Evolutionary conservation across 1,284 basidiomycete genomes (phyloP).

Genomic region (Tranzscheliella williamsii): DNA sequence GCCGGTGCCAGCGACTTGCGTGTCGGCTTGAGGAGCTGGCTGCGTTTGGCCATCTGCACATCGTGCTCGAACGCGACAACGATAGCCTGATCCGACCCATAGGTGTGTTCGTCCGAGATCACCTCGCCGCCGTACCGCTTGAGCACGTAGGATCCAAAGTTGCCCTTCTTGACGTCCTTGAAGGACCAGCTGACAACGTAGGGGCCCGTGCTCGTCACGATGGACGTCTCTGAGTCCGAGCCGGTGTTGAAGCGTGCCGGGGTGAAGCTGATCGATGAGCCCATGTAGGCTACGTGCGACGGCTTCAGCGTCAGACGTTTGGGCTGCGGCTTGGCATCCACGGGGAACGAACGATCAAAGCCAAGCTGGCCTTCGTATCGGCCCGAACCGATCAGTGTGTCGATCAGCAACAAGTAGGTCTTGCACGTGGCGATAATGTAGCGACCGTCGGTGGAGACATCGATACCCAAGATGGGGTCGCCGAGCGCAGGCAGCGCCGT

Average conservation of each 20-base stretch:
- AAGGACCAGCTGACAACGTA: constrained; percentile 88
- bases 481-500: constrained; percentile 94
- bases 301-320: constrained; percentile 83
- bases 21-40: constrained; percentile 82
- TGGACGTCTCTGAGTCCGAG: constrained; percentile 79
- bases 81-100: constrained; percentile 83
- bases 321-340: constrained; percentile 87
- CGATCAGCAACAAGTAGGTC: constrained; percentile 90
- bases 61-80: constrained; percentile 94
- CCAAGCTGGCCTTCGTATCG: constrained; percentile 82
- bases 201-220: constrained; percentile 93
- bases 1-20: constrained; percentile 67
- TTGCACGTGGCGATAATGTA: constrained; percentile 96
- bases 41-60: constrained; percentile 91
- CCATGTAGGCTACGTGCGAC: constrained; percentile 96
- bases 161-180: constrained; percentile 87
- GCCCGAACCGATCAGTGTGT: constrained; percentile 91
- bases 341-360: constrained; percentile 94
- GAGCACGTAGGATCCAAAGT: constrained; percentile 88
- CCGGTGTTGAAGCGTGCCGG: constrained; percentile 94
- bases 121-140: constrained; percentile 68
- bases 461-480: constrained; percentile 91
- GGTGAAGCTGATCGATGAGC: constrained; percentile 81
- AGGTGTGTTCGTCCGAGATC: constrained; percentile 50
- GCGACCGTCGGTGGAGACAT: constrained; percentile 89